Evolutionary conservation across 768 basidiomycete species (phyloP).

Genomic region (Termitomyces sp.): DNA sequence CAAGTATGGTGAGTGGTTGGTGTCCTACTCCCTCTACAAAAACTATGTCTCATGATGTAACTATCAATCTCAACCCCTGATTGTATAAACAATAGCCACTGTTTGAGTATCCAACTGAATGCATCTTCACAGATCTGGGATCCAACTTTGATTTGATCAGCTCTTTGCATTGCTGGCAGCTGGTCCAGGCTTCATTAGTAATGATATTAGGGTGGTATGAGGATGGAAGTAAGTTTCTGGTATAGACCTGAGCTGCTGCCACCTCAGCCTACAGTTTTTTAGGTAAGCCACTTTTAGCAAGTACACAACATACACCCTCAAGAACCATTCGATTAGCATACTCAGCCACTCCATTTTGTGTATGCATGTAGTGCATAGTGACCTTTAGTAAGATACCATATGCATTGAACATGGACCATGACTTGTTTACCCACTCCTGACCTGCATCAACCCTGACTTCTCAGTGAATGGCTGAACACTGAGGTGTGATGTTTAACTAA

Average conservation of each 20-base stretch:
- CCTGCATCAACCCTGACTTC: neutral
- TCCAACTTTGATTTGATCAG: slow-evolving; percentile 9
- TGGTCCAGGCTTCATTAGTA: slow-evolving; percentile 9
- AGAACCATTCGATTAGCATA: neutral
- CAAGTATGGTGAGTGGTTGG: too few species aligned
- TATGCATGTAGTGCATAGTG: slow-evolving; percentile 15
- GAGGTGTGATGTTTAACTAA: too few species aligned
- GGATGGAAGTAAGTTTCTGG: slow-evolving; percentile 20
- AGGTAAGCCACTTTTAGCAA: neutral
- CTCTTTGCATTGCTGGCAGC: too few species aligned
- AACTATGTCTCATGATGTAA: too few species aligned
- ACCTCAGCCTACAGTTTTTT: slow-evolving; percentile 7
- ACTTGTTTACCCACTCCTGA: slow-evolving; percentile 14
- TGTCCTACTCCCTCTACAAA: too few species aligned
- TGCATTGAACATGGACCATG: slow-evolving; percentile 5
- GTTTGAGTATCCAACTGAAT: neutral
- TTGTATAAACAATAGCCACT: too few species aligned
- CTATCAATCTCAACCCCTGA: too few species aligned
- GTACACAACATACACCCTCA: neutral
- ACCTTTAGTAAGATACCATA: neutral
- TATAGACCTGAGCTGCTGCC: slow-evolving; percentile 13
- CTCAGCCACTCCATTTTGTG: slow-evolving; percentile 24
- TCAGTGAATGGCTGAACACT: too few species aligned
- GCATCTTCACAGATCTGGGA: neutral
- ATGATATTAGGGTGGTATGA: slow-evolving; percentile 10